Base-by-base conservation (phyloP, 148 eudicot species). In the Talinum fruticosum region DNA sequence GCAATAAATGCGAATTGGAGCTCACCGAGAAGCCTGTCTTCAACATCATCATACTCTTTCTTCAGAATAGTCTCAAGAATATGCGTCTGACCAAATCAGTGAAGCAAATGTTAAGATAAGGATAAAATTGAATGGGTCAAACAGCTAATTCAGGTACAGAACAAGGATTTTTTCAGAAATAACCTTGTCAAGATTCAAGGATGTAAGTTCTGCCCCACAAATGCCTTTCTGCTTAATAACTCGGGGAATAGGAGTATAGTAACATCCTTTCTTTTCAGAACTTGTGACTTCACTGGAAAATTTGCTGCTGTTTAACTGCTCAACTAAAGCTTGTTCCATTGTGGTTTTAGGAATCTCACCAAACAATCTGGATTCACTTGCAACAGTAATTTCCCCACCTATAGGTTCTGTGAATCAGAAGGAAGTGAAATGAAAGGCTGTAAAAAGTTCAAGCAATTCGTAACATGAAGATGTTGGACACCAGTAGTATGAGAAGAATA, bases 161-260 rank as follows among this genome's bases (percentile, higher is more conserved):
- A 72, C 54, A 78, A 26, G 14, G n/a, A 21, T 33, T 57, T 36
- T 28, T 64, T 41, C 65, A 41, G 19, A 21, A 45, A 57, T 53
- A 86, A 96, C 99, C 97, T 96, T 96, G 78, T 96, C 99, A 76
- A 93, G 92, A 85, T 96, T 96, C 84, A 93, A 79, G 79, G 82
- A 88, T 33, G 97, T 91, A 78, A 96, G 97, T 33, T 96, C 92
- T 80, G 83, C 82, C 38, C 90, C 88, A n/a, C 76, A 77, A 76
- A 91, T 79, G 51, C 96, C 99, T 89, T 88, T 96, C 78, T 87
- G 88, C 88, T 96, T 96, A 77, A 93, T 78, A 71, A 91, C 80
- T 73, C 85, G 92, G 29, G 97, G 97, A 76, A 96, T 90, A 67
- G 81, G 53, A 23, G 97, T 93, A 81, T 96, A 96, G 79, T 90